These are phyloP conservation scores for Ceratocystis harringtonii DNA, from an alignment of 2,329 filamentous ascomycete species.

Conservation along the genomic window DNA sequence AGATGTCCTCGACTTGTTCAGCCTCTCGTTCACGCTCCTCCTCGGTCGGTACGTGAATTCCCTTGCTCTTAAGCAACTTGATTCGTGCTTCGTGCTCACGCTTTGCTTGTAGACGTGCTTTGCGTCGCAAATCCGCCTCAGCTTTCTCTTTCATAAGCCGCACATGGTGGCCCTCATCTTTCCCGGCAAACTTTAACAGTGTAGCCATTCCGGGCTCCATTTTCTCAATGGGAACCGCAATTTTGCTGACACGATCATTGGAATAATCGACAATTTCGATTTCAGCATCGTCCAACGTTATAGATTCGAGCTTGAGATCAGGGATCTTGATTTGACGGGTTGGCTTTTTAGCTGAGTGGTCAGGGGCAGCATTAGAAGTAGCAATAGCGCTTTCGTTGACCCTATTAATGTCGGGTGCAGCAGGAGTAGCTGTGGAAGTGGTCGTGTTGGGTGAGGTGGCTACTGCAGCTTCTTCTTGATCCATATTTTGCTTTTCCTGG, in stretches of 20 bases:
- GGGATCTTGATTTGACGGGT: slow-evolving; percentile 22
- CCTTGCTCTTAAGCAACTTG: slow-evolving; percentile 61
- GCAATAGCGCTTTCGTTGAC: slow-evolving; percentile 23
- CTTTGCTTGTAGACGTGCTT: slow-evolving; percentile 66
- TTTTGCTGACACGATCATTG: slow-evolving; percentile 18
- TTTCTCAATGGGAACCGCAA: slow-evolving; percentile 19
- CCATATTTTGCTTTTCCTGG: neutral
- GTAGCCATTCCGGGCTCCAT: slow-evolving; percentile 45
- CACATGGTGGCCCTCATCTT: slow-evolving; percentile 23
- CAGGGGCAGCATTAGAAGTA: slow-evolving; percentile 18
- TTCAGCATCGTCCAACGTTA: slow-evolving; percentile 36
- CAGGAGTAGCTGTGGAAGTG: slow-evolving; percentile 16
- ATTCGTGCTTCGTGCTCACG: slow-evolving; percentile 63
- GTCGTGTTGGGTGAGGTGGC: too few relatives aligned
- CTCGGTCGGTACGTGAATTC: slow-evolving; percentile 64
- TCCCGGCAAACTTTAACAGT: slow-evolving; percentile 22
- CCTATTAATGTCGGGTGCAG: too few relatives aligned
- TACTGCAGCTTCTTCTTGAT: neutral
- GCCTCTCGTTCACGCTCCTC: slow-evolving; percentile 76
- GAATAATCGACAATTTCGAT: slow-evolving; percentile 47
- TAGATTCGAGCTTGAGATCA: slow-evolving; percentile 20
- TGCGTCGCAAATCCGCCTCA: slow-evolving; percentile 49
- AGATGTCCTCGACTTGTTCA: slow-evolving; percentile 71
- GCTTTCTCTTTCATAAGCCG: slow-evolving; percentile 38
- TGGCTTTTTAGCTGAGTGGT: slow-evolving; percentile 17